Evolutionary conservation across 2,329 filamentous ascomycete genomes (phyloP), one percentile per base, ranked within the genome.

Genomic region (Sporothrix schenckii): DNA sequence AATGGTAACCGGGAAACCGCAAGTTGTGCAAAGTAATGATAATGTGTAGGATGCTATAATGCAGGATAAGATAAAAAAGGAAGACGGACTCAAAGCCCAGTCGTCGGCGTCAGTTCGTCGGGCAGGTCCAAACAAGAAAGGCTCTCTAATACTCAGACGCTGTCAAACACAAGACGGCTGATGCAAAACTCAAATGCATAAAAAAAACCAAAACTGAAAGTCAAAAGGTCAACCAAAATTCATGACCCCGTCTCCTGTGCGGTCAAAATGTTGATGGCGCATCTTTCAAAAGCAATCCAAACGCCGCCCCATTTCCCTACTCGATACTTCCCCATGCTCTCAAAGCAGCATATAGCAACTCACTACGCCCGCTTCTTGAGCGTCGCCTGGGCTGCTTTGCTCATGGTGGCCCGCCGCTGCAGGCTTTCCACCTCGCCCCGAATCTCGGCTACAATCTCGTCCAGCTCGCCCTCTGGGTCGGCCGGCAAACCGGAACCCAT

Each of bases 391-490:
- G 39, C 16, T 41, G 49, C 19, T 16, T 52, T 66, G 21, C 68
- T 68, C 41, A 70, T 71, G 82, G 70, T 52, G 9, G 65, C 69
- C 27, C 63, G 65, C 30, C 41, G 70, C 82, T 75, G 79, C 80
- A 78, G 84, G 74, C 83, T 85, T 77, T 92, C 89, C 47, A 97
- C 86, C 79, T 97, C 93, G 5, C 82, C 83, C 76, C 84, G 88
- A 68, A 97, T 85, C 81, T 97, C 92, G 50, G 86, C 83, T 11
- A 96, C 86, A 39, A 91, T 91, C 76, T 95, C 92, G 71, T 92
- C 89, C 65, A 96, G 84, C 75, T 96, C 93, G 39, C 83, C 83
- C 69, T 89, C 88, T 0, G 89, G 89, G 77, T 97, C 93, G 73
- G 88, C 88, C 0, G 92, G 90, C 50, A 98, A 83, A 34, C 94